phyloP scores from a whole-genome alignment of 2,329 filamentous ascomycete species.

The Ophiosphaerella korrae region DNA sequence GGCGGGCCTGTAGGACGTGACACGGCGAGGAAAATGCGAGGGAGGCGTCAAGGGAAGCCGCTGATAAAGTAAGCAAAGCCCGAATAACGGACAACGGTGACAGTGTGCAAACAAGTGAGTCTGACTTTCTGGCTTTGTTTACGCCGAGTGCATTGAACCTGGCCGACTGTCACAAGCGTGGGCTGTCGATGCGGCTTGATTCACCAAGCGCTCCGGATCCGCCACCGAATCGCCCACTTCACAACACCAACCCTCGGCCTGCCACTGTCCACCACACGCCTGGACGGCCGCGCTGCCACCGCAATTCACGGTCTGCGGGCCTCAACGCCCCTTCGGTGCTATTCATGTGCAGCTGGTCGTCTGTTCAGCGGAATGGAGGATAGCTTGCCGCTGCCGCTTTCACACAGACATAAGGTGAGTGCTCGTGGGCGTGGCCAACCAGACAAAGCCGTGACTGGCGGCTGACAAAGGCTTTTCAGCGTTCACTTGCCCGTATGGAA shows the following conservation, averaged over 20 bases:
- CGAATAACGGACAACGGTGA: no score
- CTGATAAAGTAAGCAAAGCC: no score
- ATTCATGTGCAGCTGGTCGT: not conserved
- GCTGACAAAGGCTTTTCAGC: constrained; percentile 31
- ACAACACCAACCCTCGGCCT: constrained; percentile 3
- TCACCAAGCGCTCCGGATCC: constrained; percentile 14
- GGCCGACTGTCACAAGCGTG: no score
- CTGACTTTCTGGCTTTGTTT: no score
- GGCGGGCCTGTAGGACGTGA: not conserved
- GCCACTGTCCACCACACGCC: constrained; percentile 7
- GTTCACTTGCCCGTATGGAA: constrained; percentile 44
- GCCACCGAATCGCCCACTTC: constrained; percentile 19
- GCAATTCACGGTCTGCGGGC: constrained; percentile 1
- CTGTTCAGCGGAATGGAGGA: constrained; percentile 34
- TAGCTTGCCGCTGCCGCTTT: constrained; percentile 36
- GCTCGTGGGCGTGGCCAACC: constrained; percentile 5
- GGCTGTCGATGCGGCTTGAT: constrained; percentile 2
- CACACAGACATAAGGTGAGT: constrained; percentile 44
- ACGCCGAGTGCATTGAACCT: no score
- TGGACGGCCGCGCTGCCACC: constrained; percentile 2
- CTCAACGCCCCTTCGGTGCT: not conserved
- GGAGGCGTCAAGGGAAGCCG: no score
- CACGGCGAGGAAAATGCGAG: not conserved
- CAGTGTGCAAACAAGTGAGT: no score
- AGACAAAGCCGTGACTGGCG: constrained; percentile 3